Conservation (phyloP, 2,329 filamentous ascomycete genomes). For the Alternaria viburni region DNA sequence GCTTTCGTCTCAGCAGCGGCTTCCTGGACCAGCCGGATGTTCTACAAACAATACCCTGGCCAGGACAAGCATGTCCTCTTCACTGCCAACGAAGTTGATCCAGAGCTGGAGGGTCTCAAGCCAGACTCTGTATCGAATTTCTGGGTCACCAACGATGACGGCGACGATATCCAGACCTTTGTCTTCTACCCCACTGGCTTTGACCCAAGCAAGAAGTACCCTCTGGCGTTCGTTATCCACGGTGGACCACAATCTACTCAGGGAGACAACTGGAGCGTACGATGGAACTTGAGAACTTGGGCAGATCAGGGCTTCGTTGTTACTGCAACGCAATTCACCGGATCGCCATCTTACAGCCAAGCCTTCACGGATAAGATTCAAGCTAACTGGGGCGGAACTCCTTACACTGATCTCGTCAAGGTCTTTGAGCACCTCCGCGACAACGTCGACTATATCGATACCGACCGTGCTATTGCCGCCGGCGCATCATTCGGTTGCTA, state of each 20-base stretch:
- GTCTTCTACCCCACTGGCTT: slow-evolving; percentile 70
- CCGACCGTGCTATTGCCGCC: slow-evolving; percentile 71
- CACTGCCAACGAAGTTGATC: slow-evolving; percentile 70
- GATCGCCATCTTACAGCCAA: slow-evolving; percentile 82
- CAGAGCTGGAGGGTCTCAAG: slow-evolving; percentile 69
- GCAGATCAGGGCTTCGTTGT: slow-evolving; percentile 87
- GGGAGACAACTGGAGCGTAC: slow-evolving; percentile 75
- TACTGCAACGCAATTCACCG: slow-evolving; percentile 81
- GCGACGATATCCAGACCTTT: slow-evolving; percentile 66
- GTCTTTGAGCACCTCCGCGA: slow-evolving; percentile 76
- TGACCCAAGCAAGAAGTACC: slow-evolving; percentile 74
- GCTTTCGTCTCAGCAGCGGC: slow-evolving; percentile 50
- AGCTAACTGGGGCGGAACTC: slow-evolving; percentile 81
- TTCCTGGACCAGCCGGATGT: slow-evolving; percentile 42
- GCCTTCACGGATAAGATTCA: slow-evolving; percentile 77
- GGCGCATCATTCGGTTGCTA: slow-evolving; percentile 63
- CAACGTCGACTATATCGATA: slow-evolving; percentile 72
- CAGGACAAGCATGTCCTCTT: slow-evolving; percentile 51
- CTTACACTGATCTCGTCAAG: slow-evolving; percentile 81
- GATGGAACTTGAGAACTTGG: slow-evolving; percentile 86
- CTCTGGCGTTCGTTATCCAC: slow-evolving; percentile 78
- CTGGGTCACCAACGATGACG: slow-evolving; percentile 70
- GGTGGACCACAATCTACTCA: slow-evolving; percentile 81
- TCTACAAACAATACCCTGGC: slow-evolving; percentile 37
- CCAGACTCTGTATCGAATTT: slow-evolving; percentile 69